Evolutionary conservation across 805 yeast genomes (phyloP).

Genomic region (Lachancea sp.): DNA sequence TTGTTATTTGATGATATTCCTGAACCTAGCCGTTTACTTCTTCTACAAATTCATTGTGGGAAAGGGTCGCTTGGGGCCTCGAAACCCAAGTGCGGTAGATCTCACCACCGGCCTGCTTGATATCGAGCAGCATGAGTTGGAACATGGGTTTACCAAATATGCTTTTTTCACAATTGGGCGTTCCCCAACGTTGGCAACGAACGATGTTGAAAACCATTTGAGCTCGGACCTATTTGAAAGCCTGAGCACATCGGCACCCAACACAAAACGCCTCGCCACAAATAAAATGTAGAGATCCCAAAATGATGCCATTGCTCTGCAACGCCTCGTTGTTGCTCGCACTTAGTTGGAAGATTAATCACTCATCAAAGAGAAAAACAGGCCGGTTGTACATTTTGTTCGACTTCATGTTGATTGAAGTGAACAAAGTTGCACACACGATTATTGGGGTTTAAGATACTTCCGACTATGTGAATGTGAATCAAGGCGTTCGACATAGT

Average conservation of each 20-base stretch:
- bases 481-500: too few species aligned
- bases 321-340: too few species aligned
- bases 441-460: too few species aligned
- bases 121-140: constrained; percentile 51
- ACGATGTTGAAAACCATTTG: background rate
- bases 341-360: too few species aligned
- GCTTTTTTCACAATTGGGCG: constrained; percentile 1
- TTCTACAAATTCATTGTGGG: constrained; percentile 43
- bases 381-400: too few species aligned
- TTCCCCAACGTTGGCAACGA: background rate
- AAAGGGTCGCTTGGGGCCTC: constrained; percentile 41
- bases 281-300: too few species aligned
- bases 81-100: constrained; percentile 45
- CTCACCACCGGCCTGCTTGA: constrained; percentile 48
- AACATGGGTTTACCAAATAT: constrained; percentile 19
- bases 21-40: constrained; percentile 42
- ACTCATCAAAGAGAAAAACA: too few species aligned
- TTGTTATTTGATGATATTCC: constrained; percentile 65
- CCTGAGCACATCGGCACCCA: background rate
- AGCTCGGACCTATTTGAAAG: background rate
- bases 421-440: too few species aligned
- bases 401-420: too few species aligned
- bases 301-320: constrained; percentile 6
- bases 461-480: too few species aligned
- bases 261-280: too few species aligned